Percentiles rank a stretch among this genome's conserved stretches.
These are phyloP conservation scores for Marasmius tenuissimus DNA, from an alignment of 1,284 basidiomycete genomes.

Conservation along the genomic window DNA sequence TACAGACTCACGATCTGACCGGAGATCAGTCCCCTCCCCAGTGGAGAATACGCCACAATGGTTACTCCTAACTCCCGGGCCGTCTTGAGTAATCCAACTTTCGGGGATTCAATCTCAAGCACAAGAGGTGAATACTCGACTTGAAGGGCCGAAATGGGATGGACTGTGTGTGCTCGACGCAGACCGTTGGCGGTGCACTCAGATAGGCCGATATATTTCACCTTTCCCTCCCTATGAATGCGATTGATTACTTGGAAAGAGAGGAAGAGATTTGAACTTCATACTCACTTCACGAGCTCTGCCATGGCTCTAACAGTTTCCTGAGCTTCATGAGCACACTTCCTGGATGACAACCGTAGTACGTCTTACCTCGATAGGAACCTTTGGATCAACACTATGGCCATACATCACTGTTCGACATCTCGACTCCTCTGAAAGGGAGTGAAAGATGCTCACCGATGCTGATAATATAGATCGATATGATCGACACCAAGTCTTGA, in stretches of 20 bases:
- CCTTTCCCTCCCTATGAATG: conserved; percentile 41
- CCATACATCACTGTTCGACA: neutral
- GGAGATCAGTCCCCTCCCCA: conserved; percentile 15
- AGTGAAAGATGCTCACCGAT: conserved; percentile 1
- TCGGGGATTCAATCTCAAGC: conserved; percentile 28
- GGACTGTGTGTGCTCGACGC: conserved; percentile 49
- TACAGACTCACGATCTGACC: conserved; percentile 16
- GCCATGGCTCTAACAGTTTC: conserved; percentile 39
- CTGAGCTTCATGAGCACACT: neutral
- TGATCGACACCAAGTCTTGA: conserved; percentile 9
- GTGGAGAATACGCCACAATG: conserved; percentile 43
- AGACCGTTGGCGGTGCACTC: conserved; percentile 36
- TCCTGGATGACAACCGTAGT: too few relatives aligned
- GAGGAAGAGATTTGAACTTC: neutral
- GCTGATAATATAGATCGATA: conserved; percentile 15
- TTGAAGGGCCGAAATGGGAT: conserved; percentile 50
- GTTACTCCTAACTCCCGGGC: conserved; percentile 36
- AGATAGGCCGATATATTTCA: conserved; percentile 51
- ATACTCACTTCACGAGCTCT: conserved; percentile 40
- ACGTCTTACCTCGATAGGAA: neutral
- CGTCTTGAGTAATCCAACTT: conserved; percentile 35
- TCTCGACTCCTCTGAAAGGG: neutral
- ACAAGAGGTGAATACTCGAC: conserved; percentile 55
- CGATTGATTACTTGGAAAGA: neutral
- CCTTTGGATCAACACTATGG: conserved; percentile 8